Conservation (phyloP, 768 basidiomycete species). For the Pleurotus giganteus region DNA sequence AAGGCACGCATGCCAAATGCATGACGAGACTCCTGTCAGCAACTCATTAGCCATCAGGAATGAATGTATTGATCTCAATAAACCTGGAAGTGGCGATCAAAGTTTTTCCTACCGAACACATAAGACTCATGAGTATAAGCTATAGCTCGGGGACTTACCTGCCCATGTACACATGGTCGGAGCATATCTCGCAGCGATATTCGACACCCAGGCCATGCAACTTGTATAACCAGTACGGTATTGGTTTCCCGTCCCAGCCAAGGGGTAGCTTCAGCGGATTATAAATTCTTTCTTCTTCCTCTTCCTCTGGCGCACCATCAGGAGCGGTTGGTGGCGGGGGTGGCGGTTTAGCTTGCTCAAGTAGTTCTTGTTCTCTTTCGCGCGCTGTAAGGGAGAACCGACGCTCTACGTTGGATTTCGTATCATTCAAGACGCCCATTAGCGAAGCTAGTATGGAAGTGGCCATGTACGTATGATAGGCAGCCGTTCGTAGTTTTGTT, state of each 20-base stretch:
- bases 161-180: constrained; percentile 96
- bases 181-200: constrained; percentile 97
- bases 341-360: constrained; percentile 64
- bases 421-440: constrained; percentile 72
- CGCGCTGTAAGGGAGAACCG: constrained; percentile 95
- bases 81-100: constrained; percentile 93
- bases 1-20: constrained; percentile 98
- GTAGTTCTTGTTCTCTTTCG: constrained; percentile 91
- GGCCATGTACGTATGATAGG: constrained; percentile 68
- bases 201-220: constrained; percentile 97
- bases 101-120: constrained; percentile 71
- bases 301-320: constrained; percentile 56
- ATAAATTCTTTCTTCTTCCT: constrained; percentile 95
- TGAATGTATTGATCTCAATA: constrained; percentile 12
- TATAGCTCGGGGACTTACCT: constrained; percentile 45
- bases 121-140: neutral
- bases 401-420: constrained; percentile 95
- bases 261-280: constrained; percentile 96
- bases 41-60: constrained; percentile 2
- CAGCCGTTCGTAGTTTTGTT: constrained; percentile 60
- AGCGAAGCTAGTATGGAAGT: constrained; percentile 67
- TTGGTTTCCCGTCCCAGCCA: constrained; percentile 98
- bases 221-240: constrained; percentile 98
- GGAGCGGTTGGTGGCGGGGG: constrained; percentile 44
- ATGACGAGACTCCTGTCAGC: constrained; percentile 82